Evolutionary conservation across 2,329 filamentous ascomycete species (phyloP), one percentile per base, ranked within the genome.

Genomic region (Orbilia brochopaga): DNA sequence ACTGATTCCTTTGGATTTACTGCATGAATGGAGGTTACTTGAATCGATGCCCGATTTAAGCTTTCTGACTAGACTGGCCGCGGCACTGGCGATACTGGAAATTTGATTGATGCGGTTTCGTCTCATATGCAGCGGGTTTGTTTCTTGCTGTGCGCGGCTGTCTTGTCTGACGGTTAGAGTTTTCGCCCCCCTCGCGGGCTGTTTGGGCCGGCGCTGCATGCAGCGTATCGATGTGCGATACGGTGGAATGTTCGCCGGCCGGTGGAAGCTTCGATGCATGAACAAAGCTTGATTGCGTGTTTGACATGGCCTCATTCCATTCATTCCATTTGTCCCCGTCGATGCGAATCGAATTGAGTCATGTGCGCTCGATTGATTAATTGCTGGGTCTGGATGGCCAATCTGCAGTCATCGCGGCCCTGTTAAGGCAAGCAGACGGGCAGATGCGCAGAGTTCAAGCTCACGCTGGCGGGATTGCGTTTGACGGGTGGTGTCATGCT

Each of bases 11-110:
- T n/a, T n/a, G n/a, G 27, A 8, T 48, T 59, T 54, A 3, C 8
- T 32, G 54, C 56, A 17, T 51, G 30, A 19, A 63, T 56, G 32
- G 51, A 55, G 60, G 8, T 32, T 8, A 32, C 27, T 32, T 8
- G 27, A 32, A 3, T 8, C 4, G 27, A 32, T 3, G 27, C 27
- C 27, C 27, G 27, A 8, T 32, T 32, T 32, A 8, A 8, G 27
- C 8, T 8, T 32, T n/a, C n/a, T n/a, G n/a, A n/a, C n/a, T n/a
- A n/a, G n/a, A n/a, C n/a, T n/a, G n/a, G n/a, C n/a, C n/a, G n/a
- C n/a, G n/a, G 32, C 32, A 37, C 32, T 7, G 32, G 32, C 6
- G n/a, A n/a, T n/a, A 37, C n/a, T 17, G 37, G 37, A 42, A 42
- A 42, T 42, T 42, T 5, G 37, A 42, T 42, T 13, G n/a, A 42